phyloP scores from a whole-genome alignment of 768 basidiomycete species.

The Tephrocybe sp. region DNA sequence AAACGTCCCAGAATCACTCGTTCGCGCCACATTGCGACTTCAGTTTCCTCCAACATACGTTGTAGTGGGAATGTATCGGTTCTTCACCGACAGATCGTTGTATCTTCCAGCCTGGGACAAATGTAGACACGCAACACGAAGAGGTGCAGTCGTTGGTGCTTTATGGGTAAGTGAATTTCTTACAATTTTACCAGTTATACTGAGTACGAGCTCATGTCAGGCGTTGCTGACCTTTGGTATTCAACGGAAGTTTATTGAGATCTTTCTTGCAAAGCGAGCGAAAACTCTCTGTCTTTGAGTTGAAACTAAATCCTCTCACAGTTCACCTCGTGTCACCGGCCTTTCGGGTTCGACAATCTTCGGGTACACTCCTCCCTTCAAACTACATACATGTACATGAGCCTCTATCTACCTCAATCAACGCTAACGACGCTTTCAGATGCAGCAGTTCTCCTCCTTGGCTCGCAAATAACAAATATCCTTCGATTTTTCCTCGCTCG shows the following conservation, averaged over 20 bases:
- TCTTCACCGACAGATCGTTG: slow-evolving; percentile 71
- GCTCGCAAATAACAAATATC: slow-evolving; percentile 72
- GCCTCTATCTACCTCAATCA: not conserved
- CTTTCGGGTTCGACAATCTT: slow-evolving; percentile 63
- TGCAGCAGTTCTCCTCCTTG: slow-evolving; percentile 71
- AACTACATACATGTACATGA: slow-evolving; percentile 64
- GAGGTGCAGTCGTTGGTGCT: slow-evolving; percentile 69
- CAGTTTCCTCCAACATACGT: slow-evolving; percentile 83
- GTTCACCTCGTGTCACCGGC: slow-evolving; percentile 64
- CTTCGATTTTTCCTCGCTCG: slow-evolving; percentile 81
- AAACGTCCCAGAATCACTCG: slow-evolving; percentile 46
- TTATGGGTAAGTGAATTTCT: slow-evolving; percentile 61
- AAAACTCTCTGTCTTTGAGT: not conserved
- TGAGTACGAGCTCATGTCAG: slow-evolving; percentile 32
- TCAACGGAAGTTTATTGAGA: slow-evolving; percentile 64
- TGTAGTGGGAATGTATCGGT: slow-evolving; percentile 80
- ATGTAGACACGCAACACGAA: slow-evolving; percentile 71
- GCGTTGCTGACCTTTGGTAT: slow-evolving; percentile 67
- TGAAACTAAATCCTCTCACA: slow-evolving; percentile 21
- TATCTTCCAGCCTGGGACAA: slow-evolving; percentile 83
- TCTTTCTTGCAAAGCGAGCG: slow-evolving; percentile 63
- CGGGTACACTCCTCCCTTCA: slow-evolving; percentile 67
- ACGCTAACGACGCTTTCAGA: slow-evolving; percentile 57
- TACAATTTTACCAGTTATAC: not conserved
- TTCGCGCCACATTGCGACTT: slow-evolving; percentile 59